A percentile compares a stretch with the other conserved stretches of the same genome.
Conservation (phyloP, 805 yeast species). For the Phaffomyces opuntiae region DNA sequence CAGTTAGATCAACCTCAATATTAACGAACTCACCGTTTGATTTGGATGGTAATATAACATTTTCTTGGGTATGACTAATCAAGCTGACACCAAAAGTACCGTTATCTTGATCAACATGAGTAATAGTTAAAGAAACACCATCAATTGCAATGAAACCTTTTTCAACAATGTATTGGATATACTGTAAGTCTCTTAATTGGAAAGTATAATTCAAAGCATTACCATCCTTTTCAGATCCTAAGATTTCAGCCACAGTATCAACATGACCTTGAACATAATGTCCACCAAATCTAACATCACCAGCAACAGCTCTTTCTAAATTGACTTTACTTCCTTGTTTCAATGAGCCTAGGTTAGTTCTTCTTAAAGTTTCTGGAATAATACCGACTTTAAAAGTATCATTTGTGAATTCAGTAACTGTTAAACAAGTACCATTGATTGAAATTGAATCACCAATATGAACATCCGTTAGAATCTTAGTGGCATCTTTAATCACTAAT, state of each 20-base stretch:
- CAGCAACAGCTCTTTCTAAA: constrained; percentile 83
- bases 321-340: constrained; percentile 59
- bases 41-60: constrained; percentile 69
- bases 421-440: constrained; percentile 82
- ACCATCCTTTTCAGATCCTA: constrained; percentile 47
- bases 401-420: constrained; percentile 74
- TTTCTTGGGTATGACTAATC: constrained; percentile 83
- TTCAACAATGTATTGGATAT: constrained; percentile 72
- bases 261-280: constrained; percentile 98
- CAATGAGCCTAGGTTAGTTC: constrained; percentile 69
- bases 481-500: constrained; percentile 55
- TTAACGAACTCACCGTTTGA: constrained; percentile 61
- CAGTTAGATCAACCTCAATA: constrained; percentile 91
- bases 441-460: constrained; percentile 93
- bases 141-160: constrained; percentile 92
- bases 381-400: constrained; percentile 78
- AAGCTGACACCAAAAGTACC: constrained; percentile 75
- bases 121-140: constrained; percentile 89
- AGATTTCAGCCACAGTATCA: constrained; percentile 75
- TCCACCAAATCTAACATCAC: constrained; percentile 87
- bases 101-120: constrained; percentile 56
- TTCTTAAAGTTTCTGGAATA: constrained; percentile 84
- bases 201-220: constrained; percentile 76
- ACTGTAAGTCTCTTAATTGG: constrained; percentile 53
- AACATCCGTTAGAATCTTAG: constrained; percentile 63